Evolutionary conservation across 441 rosid genomes (phyloP).

Genomic region (Aleurites moluccanus): DNA sequence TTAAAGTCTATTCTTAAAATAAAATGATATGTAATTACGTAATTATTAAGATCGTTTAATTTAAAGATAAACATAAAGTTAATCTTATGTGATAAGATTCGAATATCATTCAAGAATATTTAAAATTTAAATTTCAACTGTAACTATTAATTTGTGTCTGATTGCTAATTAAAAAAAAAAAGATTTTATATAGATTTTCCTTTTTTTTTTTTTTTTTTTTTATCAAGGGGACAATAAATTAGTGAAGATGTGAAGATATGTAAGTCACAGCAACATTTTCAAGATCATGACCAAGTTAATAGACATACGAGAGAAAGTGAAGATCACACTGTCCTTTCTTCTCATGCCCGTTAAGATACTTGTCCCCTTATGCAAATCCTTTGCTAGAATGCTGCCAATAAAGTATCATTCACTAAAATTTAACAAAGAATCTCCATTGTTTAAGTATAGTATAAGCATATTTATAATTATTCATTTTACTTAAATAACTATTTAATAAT

Average conservation of each 20-base stretch:
- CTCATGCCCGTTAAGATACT: background rate
- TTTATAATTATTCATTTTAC: background rate
- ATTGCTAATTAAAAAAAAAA: too few species aligned
- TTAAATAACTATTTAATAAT: background rate
- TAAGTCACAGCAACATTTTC: background rate
- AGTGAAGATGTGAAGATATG: background rate
- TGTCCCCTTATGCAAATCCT: conserved; percentile 5
- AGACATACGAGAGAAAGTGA: background rate
- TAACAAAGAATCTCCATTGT: background rate
- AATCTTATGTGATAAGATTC: too few species aligned
- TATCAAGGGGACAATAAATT: background rate
- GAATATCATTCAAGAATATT: too few species aligned
- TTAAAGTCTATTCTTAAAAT: too few species aligned
- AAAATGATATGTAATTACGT: too few species aligned
- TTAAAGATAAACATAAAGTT: too few species aligned
- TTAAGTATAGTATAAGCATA: background rate
- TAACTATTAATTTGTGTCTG: too few species aligned
- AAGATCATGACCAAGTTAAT: background rate
- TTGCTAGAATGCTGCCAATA: background rate
- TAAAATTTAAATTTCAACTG: too few species aligned
- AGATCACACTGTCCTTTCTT: conserved; percentile 1
- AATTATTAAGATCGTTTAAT: too few species aligned
- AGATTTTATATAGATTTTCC: too few species aligned
- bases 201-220: too few species aligned
- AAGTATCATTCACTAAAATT: background rate